A percentile compares a stretch with the other conserved stretches of the same genome.
Conservation (phyloP, 2,329 filamentous ascomycete genomes). For the Torrubiella hemipterigena region DNA sequence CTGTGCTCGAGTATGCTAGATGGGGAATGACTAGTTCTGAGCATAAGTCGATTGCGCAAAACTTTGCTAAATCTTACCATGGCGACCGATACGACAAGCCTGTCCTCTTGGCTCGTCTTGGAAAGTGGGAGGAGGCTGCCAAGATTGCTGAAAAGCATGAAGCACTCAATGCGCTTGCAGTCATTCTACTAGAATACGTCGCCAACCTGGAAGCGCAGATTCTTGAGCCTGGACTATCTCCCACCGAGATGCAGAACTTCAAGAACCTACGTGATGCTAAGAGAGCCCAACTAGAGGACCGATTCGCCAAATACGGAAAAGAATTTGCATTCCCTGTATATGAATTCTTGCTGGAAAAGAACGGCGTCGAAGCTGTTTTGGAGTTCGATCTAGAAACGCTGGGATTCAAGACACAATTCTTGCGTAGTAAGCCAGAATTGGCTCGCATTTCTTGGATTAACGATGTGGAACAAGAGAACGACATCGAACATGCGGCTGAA, state of each 20-base stretch:
- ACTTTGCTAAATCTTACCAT: slow-evolving; percentile 35
- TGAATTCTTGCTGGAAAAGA: slow-evolving; percentile 58
- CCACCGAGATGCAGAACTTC: slow-evolving; percentile 16
- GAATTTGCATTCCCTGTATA: slow-evolving; percentile 69
- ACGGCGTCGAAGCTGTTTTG: slow-evolving; percentile 56
- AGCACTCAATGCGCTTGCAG: slow-evolving; percentile 41
- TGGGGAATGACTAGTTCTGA: slow-evolving; percentile 35
- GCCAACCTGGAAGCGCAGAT: slow-evolving; percentile 21
- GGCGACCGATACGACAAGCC: slow-evolving; percentile 40
- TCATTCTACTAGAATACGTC: slow-evolving; percentile 43
- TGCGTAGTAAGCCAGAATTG: slow-evolving; percentile 59
- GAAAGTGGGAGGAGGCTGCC: slow-evolving; percentile 46
- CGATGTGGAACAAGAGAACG: slow-evolving; percentile 64
- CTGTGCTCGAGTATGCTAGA: slow-evolving; percentile 39
- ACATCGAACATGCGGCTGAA: slow-evolving; percentile 61
- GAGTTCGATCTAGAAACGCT: slow-evolving; percentile 57
- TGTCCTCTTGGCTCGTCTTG: slow-evolving; percentile 38
- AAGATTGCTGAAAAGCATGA: slow-evolving; percentile 45
- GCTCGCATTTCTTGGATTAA: slow-evolving; percentile 91
- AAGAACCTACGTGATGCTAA: slow-evolving; percentile 25
- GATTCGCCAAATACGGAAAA: slow-evolving; percentile 53
- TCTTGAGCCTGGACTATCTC: slow-evolving; percentile 14
- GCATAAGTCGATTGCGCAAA: slow-evolving; percentile 28
- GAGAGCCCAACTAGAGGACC: slow-evolving; percentile 33
- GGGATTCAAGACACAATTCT: slow-evolving; percentile 63